phyloP scores from a whole-genome alignment of 2,329 filamentous ascomycete species.

The Ambrosiella beaveri region DNA sequence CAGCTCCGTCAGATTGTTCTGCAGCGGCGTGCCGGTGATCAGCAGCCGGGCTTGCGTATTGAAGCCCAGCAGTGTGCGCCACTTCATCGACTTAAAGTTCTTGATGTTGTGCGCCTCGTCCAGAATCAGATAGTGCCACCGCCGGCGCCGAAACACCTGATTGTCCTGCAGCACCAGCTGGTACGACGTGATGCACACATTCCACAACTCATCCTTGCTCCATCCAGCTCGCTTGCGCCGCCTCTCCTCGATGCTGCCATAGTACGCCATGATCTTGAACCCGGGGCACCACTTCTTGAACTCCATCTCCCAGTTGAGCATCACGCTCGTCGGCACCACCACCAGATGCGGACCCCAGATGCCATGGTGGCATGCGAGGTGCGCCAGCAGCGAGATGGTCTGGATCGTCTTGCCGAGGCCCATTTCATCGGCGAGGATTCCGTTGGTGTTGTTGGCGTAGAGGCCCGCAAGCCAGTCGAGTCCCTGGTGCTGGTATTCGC shows the following conservation, averaged over 20 bases:
- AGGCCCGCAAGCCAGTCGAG: conserved; percentile 90
- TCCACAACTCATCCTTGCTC: conserved; percentile 87
- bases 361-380: conserved; percentile 75
- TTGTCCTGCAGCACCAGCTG: conserved; percentile 90
- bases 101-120: conserved; percentile 99
- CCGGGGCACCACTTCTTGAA: conserved; percentile 99
- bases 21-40: conserved; percentile 83
- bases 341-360: conserved; percentile 94
- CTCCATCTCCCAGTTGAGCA: conserved; percentile 99
- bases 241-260: conserved; percentile 82
- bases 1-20: conserved; percentile 90
- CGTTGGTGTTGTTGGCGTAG: conserved; percentile 84
- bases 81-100: conserved; percentile 94
- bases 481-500: conserved; percentile 95
- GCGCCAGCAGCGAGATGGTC: conserved; percentile 83
- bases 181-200: conserved; percentile 95
- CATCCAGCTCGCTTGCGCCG: conserved; percentile 82
- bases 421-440: conserved; percentile 96
- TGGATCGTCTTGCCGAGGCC: conserved; percentile 96
- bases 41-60: conserved; percentile 76
- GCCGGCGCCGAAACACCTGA: conserved; percentile 76
- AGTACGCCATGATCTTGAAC: conserved; percentile 96
- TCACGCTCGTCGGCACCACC: conserved; percentile 92
- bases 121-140: conserved; percentile 96
- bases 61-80: conserved; percentile 89